Base-by-base conservation (phyloP, 495 filamentous ascomycete genomes). In the Cryomyces antarcticus region DNA sequence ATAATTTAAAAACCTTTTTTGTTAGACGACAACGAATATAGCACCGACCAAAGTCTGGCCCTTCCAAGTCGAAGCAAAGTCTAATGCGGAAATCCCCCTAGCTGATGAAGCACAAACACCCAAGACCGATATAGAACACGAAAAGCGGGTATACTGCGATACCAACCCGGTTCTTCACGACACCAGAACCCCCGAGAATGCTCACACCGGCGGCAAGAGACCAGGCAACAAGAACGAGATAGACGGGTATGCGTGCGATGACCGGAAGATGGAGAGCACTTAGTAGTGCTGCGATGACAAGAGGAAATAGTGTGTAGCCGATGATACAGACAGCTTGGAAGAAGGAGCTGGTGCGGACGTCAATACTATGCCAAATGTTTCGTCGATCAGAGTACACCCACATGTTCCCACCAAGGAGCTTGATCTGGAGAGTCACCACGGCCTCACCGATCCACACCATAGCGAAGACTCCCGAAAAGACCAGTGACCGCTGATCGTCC, bases 241-340 rank as follows among this genome's bases (percentile, higher is more conserved):
- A 95, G 31, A 96, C 76, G 7, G 89, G 89, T 55, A 95, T 80
- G 47, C 89, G 68, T 1, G 75, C 71, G 49, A 95, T 77, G 30
- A 71, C 77, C 29, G 73, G 77, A 5, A 95, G 67, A 39, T 70
- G 65, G 6, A 97, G 46, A 0, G 85, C 88, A 43, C 85, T 93
- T 45, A 97, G 72, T 34, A 96, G 60, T 9, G 89, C 74, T 5
- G 92, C 92, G 52, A 97, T 80, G 53, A 95, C 92, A 33, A 97
- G 70, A n/a, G 89, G 89, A 65, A 97, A 97, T 42, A 97, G 76
- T 3, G 89, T 97, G 61, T 97, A 97, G 31, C 89, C 89, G 58
- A 97, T 97, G 52, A 97, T 93, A 59, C 83, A 93, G 48, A 97
- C 72, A 38, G 82, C 87, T 61, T 96, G 89, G 65, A 92, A 88